Evolutionary conservation across 1,139 yeast species (phyloP).

Genomic region (Scheffersomyces cryptocercus): DNA sequence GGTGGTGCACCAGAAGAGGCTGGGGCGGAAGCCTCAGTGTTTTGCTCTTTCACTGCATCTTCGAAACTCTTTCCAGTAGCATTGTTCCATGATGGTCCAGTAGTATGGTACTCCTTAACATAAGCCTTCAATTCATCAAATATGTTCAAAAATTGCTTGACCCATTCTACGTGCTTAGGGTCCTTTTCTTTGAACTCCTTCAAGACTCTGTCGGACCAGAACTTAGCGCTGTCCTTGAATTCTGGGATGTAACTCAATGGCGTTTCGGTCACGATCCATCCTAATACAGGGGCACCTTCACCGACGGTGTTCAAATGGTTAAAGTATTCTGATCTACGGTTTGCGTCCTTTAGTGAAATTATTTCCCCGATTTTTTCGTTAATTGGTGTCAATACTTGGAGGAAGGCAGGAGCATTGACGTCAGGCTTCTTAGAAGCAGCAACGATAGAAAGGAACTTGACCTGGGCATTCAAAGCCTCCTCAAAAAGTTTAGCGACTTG

Average conservation of each 20-base stretch:
- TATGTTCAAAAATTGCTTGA: conserved; percentile 57
- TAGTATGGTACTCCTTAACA: conserved; percentile 74
- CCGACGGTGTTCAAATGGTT: conserved; percentile 81
- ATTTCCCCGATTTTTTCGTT: conserved; percentile 61
- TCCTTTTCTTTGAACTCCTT: conserved; percentile 80
- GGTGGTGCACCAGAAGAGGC: conserved; percentile 26
- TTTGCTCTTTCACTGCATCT: conserved; percentile 24
- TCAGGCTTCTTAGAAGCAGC: conserved; percentile 66
- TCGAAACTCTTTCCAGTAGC: conserved; percentile 49
- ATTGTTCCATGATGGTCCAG: conserved; percentile 79
- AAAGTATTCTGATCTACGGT: conserved; percentile 63
- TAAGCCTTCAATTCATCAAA: conserved; percentile 71
- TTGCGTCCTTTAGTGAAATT: conserved; percentile 67
- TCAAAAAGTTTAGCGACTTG: conserved; percentile 59
- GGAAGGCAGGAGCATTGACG: conserved; percentile 51
- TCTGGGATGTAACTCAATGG: conserved; percentile 76
- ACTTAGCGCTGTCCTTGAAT: conserved; percentile 87
- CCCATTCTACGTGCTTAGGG: conserved; percentile 76
- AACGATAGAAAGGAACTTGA: conserved; percentile 59
- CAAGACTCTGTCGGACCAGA: conserved; percentile 88
- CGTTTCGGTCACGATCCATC: conserved; percentile 82
- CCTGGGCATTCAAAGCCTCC: conserved; percentile 63
- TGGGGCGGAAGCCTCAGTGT: conserved; percentile 20
- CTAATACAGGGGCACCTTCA: conserved; percentile 87
- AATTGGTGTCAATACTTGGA: conserved; percentile 65